These are phyloP conservation scores for Cardiospermum halicacabum DNA, from an alignment of 345 rosid genomes.

Conservation along the genomic window DNA sequence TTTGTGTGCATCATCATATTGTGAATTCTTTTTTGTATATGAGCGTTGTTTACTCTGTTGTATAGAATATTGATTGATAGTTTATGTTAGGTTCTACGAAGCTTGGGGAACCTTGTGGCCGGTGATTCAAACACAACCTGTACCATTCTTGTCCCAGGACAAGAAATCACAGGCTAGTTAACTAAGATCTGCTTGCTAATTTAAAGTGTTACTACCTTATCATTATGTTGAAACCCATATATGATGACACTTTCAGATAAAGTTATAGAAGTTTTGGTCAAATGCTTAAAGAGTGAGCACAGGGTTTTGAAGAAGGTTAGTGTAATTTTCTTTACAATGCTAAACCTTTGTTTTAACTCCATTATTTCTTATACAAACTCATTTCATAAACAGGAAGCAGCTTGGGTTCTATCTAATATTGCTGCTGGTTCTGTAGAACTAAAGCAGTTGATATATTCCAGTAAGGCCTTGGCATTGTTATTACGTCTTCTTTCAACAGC, in stretches of 20 bases:
- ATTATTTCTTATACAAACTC: too few relatives aligned
- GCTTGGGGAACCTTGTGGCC: slow-evolving; percentile 90
- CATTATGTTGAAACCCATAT: slow-evolving; percentile 16
- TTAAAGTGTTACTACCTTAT: slow-evolving; percentile 12
- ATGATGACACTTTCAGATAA: slow-evolving; percentile 40
- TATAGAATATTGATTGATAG: slow-evolving; percentile 15
- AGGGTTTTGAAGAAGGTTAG: slow-evolving; percentile 88
- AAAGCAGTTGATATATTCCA: slow-evolving; percentile 62
- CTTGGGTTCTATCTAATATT: slow-evolving; percentile 94
- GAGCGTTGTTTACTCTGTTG: slow-evolving; percentile 1
- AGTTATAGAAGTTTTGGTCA: slow-evolving; percentile 57
- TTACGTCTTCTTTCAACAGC: slow-evolving; percentile 67
- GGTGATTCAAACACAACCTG: slow-evolving; percentile 70
- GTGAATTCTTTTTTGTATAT: neutral
- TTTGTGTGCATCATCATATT: slow-evolving; percentile 2
- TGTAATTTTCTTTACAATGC: neutral
- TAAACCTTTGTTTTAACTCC: neutral
- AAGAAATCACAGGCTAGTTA: slow-evolving; percentile 61
- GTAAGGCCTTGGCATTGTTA: slow-evolving; percentile 66
- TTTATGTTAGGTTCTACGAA: slow-evolving; percentile 61
- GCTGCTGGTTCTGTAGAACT: slow-evolving; percentile 91
- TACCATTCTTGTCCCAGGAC: slow-evolving; percentile 53
- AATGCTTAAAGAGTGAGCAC: slow-evolving; percentile 89
- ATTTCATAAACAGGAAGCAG: slow-evolving; percentile 64
- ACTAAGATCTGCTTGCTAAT: slow-evolving; percentile 16